Percentiles rank a stretch among this genome's conserved stretches.
phyloP scores from a whole-genome alignment of 2,329 filamentous ascomycete genomes.

The Paecilomyces sp. region DNA sequence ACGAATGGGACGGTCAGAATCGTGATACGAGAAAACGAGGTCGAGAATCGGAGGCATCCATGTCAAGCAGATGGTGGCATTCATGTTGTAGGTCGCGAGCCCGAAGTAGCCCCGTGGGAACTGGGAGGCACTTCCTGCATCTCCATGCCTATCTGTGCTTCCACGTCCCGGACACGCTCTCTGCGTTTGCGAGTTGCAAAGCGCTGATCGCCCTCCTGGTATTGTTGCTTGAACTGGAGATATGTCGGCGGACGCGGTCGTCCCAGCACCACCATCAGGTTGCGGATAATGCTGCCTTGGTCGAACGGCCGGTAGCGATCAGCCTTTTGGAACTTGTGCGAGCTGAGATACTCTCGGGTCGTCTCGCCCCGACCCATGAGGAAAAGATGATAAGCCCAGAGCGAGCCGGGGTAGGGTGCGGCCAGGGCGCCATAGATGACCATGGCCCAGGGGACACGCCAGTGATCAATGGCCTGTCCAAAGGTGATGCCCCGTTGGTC shows the following conservation, averaged over 20 bases:
- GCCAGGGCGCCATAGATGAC: slow-evolving; percentile 72
- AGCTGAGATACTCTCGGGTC: slow-evolving; percentile 91
- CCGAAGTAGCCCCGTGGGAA: neutral
- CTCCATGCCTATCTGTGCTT: slow-evolving; percentile 57
- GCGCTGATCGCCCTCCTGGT: slow-evolving; percentile 76
- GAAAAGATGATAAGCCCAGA: slow-evolving; percentile 86
- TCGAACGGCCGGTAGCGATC: slow-evolving; percentile 89
- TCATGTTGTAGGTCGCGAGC: neutral
- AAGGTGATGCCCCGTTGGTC: slow-evolving; percentile 60
- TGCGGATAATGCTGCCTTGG: slow-evolving; percentile 65
- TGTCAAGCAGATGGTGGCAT: slow-evolving; percentile 6
- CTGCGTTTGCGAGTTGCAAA: slow-evolving; percentile 57
- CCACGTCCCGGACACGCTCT: slow-evolving; percentile 40
- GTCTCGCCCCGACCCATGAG: slow-evolving; percentile 88
- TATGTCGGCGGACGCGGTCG: slow-evolving; percentile 84
- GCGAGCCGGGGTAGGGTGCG: slow-evolving; percentile 71
- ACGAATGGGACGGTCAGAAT: neutral
- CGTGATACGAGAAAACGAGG: neutral
- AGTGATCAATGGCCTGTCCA: slow-evolving; percentile 58
- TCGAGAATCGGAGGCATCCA: neutral
- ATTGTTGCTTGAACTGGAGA: slow-evolving; percentile 72
- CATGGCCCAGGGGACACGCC: slow-evolving; percentile 79
- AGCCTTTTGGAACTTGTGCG: slow-evolving; percentile 86
- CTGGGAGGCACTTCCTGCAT: slow-evolving; percentile 56
- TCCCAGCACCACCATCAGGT: slow-evolving; percentile 74